phyloP scores from a whole-genome alignment of 352 stramenopile genomes.

The Phytophthora cactorum region DNA sequence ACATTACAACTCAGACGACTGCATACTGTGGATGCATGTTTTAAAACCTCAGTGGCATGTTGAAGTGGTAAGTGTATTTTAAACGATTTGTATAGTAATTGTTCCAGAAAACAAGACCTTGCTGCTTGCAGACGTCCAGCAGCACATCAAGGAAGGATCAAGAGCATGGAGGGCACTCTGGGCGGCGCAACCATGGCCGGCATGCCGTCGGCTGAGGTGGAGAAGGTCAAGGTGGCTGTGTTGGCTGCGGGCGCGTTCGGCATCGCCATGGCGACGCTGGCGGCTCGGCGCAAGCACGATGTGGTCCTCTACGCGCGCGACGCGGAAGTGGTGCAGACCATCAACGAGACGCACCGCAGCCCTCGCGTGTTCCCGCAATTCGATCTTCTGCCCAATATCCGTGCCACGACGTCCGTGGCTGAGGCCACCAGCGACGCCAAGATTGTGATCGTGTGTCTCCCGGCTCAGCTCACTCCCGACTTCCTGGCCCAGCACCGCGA shows the following conservation, averaged over 20 bases:
- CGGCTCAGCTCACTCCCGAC: slow-evolving; percentile 93
- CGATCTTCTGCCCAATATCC: slow-evolving; percentile 78
- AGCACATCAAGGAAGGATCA: not conserved
- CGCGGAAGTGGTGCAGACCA: slow-evolving; percentile 72
- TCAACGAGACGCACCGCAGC: slow-evolving; percentile 93
- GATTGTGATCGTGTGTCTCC: slow-evolving; percentile 96
- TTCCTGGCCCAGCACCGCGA: slow-evolving; percentile 91
- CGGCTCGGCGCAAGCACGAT: slow-evolving; percentile 90
- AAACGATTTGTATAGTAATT: not conserved
- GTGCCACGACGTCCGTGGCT: slow-evolving; percentile 89
- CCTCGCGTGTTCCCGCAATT: slow-evolving; percentile 92
- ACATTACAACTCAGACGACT: not conserved
- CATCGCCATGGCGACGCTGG: slow-evolving; percentile 94
- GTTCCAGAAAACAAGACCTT: not conserved
- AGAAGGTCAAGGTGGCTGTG: slow-evolving; percentile 86
- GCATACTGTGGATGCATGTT: no score
- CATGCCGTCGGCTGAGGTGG: slow-evolving; percentile 72
- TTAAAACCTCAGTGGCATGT: no score
- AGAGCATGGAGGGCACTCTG: slow-evolving; percentile 52
- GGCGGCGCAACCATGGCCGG: slow-evolving; percentile 65
- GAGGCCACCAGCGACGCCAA: slow-evolving; percentile 89
- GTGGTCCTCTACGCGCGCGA: slow-evolving; percentile 94
- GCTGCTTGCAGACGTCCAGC: not conserved
- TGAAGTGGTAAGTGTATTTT: slow-evolving; percentile 5
- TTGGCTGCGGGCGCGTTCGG: slow-evolving; percentile 96